phyloP scores from a whole-genome alignment of 2,329 filamentous ascomycete species.

The Macroventuria anomochaeta region DNA sequence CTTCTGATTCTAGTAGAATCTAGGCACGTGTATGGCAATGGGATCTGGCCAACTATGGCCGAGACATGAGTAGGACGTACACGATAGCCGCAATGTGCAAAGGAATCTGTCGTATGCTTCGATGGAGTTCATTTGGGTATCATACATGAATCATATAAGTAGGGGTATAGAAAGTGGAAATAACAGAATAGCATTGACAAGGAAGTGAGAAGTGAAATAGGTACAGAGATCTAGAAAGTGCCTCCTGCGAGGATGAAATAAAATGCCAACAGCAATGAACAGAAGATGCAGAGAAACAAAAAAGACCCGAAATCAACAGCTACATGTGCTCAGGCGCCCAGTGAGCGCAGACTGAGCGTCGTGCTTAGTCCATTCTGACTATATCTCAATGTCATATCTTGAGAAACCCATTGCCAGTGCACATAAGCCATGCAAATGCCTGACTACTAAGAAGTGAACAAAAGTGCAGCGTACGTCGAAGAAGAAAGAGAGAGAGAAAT shows the following conservation, averaged over 20 bases:
- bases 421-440: neutral
- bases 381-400: neutral
- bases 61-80: neutral
- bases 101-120: neutral
- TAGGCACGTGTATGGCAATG: neutral
- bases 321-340: neutral
- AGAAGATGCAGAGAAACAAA: neutral
- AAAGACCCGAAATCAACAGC: neutral
- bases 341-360: neutral
- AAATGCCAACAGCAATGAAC: neutral
- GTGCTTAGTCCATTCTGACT: neutral
- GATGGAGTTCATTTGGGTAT: neutral
- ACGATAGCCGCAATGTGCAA: neutral
- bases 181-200: constrained; percentile 23
- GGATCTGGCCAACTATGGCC: neutral
- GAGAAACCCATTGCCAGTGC: neutral
- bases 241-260: neutral
- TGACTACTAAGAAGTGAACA: neutral
- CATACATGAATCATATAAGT: neutral
- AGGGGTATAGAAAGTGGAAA: constrained; percentile 2
- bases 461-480: neutral
- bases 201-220: constrained; percentile 21
- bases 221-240: constrained; percentile 25
- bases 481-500: constrained; percentile 5
- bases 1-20: neutral